Conservation (phyloP, 1,284 basidiomycete genomes). For the Farysia itapuensis region DNA sequence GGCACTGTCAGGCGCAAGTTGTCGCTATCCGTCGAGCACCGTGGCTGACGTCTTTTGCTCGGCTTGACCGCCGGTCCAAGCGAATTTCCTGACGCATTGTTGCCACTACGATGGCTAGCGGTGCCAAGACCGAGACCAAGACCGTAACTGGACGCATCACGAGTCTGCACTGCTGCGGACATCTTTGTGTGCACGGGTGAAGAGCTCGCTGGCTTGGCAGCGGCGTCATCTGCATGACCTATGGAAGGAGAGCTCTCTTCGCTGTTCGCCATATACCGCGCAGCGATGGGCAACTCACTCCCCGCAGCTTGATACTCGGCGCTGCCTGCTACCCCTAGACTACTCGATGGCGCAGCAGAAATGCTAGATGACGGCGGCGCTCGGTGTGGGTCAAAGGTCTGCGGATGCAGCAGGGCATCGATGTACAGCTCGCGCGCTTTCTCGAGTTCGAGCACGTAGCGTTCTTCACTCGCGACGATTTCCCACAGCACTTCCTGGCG, state of each 20-base stretch:
- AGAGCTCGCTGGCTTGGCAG: slow-evolving; percentile 1
- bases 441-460: slow-evolving; percentile 85
- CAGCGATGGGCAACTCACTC: slow-evolving; percentile 43
- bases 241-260: not conserved
- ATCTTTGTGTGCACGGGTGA: not conserved
- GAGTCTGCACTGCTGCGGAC: not conserved
- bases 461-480: slow-evolving; percentile 93
- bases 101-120: slow-evolving; percentile 16
- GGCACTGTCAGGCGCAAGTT: slow-evolving; percentile 35
- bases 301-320: not conserved
- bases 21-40: slow-evolving; percentile 7
- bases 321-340: not conserved
- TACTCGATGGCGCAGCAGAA: not conserved
- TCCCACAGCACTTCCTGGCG: slow-evolving; percentile 97
- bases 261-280: slow-evolving; percentile 37
- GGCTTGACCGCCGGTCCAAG: not conserved
- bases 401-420: slow-evolving; percentile 78
- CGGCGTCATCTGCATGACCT: not conserved
- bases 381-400: slow-evolving; percentile 20
- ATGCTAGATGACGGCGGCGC: not conserved
- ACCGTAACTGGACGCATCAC: slow-evolving; percentile 9
- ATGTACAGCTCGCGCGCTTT: slow-evolving; percentile 93
- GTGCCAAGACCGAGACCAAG: slow-evolving; percentile 39
- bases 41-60: no score
- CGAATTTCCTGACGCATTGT: slow-evolving; percentile 13